phyloP scores from a whole-genome alignment of 2,329 filamentous ascomycete genomes.

The Cordyceps fumosorosea region DNA sequence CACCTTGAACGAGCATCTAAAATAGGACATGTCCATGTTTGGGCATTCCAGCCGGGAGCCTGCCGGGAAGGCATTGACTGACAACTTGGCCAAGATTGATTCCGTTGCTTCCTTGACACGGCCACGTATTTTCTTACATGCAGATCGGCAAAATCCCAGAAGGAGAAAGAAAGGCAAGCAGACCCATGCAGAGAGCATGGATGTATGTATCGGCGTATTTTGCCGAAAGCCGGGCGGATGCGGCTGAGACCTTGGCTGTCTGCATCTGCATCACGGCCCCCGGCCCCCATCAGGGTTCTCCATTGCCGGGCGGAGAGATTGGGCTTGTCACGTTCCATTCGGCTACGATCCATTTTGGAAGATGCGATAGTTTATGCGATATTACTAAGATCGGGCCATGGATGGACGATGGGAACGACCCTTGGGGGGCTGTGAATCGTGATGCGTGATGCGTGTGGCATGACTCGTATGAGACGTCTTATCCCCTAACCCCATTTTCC shows the following conservation, averaged over 20 bases:
- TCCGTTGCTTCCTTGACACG: neutral
- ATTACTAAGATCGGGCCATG: constrained; percentile 4
- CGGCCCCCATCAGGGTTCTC: neutral
- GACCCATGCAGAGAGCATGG: too few relatives aligned
- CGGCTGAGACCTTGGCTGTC: neutral
- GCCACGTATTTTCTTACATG: neutral
- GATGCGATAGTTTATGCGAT: neutral
- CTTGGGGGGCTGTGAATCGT: neutral
- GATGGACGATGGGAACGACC: neutral
- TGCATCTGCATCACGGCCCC: neutral
- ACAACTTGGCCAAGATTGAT: neutral
- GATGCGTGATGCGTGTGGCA: neutral
- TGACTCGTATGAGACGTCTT: neutral
- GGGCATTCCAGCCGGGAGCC: neutral
- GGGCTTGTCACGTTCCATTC: neutral
- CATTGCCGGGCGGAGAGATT: neutral
- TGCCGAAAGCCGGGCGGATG: neutral
- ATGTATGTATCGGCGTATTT: neutral
- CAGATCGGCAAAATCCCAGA: neutral
- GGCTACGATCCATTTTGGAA: neutral
- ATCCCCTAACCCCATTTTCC: neutral
- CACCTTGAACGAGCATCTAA: neutral
- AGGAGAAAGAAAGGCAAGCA: too few relatives aligned
- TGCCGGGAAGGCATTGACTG: neutral
- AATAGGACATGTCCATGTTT: neutral